phyloP scores from a whole-genome alignment of 306 rosid genomes.

The Vigna mungo region DNA sequence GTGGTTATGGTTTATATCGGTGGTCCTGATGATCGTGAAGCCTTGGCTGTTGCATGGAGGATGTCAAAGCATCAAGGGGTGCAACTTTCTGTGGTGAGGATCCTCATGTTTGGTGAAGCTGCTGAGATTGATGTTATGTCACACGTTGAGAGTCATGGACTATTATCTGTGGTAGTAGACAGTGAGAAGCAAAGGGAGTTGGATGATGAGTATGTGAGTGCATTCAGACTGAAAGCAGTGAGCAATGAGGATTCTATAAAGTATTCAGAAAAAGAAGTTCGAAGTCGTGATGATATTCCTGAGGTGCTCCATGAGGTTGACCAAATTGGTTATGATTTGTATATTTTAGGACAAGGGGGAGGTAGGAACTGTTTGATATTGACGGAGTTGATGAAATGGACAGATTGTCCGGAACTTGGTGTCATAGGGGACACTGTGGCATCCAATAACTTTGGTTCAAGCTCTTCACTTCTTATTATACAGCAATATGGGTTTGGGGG shows the following conservation, averaged over 20 bases:
- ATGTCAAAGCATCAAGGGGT: slow-evolving; percentile 55
- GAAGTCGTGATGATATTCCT: slow-evolving; percentile 40
- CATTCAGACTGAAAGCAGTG: slow-evolving; percentile 44
- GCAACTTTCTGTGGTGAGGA: slow-evolving; percentile 51
- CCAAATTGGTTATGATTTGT: slow-evolving; percentile 47
- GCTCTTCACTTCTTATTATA: slow-evolving; percentile 46
- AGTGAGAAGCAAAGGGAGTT: slow-evolving; percentile 41
- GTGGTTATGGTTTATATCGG: slow-evolving; percentile 46
- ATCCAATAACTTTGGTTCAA: slow-evolving; percentile 47
- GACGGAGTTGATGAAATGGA: slow-evolving; percentile 42
- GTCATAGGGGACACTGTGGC: slow-evolving; percentile 58
- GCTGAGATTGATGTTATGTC: slow-evolving; percentile 13
- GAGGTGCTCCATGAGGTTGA: slow-evolving; percentile 42
- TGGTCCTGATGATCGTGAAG: slow-evolving; percentile 71
- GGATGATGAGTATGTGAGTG: slow-evolving; percentile 55
- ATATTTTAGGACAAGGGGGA: slow-evolving; percentile 57
- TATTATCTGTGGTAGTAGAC: slow-evolving; percentile 8
- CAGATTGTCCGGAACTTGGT: slow-evolving; percentile 63
- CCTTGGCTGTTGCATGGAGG: slow-evolving; percentile 64
- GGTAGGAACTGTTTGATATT: slow-evolving; percentile 32
- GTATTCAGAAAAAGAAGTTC: slow-evolving; percentile 47
- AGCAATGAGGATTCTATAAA: slow-evolving; percentile 39
- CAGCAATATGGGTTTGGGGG: slow-evolving; percentile 51
- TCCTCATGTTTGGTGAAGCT: slow-evolving; percentile 41
- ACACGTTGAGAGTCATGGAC: not conserved